Percentiles rank a stretch among this genome's conserved stretches.
Evolutionary conservation across 2,329 filamentous ascomycete genomes (phyloP).

Genomic region (Pseudogymnoascus sp.): DNA sequence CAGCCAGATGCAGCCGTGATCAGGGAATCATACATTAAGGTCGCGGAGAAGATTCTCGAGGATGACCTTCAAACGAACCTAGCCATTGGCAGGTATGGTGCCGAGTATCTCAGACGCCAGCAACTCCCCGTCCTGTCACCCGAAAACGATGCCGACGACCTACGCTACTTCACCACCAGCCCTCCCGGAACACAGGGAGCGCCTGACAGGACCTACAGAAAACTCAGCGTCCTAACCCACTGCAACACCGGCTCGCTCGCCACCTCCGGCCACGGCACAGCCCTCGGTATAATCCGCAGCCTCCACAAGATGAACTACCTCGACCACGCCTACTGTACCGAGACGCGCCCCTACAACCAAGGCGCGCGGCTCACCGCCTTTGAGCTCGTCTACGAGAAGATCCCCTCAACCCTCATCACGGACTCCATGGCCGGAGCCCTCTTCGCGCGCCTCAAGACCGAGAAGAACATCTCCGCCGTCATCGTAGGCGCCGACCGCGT

Average conservation of each 20-base stretch:
- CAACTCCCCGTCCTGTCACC: slow-evolving; percentile 22
- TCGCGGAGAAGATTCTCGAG: slow-evolving; percentile 77
- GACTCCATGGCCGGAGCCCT: slow-evolving; percentile 95
- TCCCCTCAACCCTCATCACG: slow-evolving; percentile 84
- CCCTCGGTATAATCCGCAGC: slow-evolving; percentile 84
- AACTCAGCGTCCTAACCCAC: slow-evolving; percentile 83
- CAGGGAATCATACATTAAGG: slow-evolving; percentile 61
- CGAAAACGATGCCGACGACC: slow-evolving; percentile 18
- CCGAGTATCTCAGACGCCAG: slow-evolving; percentile 60
- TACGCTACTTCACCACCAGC: slow-evolving; percentile 28
- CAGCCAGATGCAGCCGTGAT: slow-evolving; percentile 44
- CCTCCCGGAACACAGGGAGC: slow-evolving; percentile 30
- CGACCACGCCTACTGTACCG: slow-evolving; percentile 85
- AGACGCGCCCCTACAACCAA: slow-evolving; percentile 97
- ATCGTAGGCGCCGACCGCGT: slow-evolving; percentile 94
- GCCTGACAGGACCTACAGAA: slow-evolving; percentile 39
- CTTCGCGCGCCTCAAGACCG: slow-evolving; percentile 53
- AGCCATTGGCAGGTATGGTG: slow-evolving; percentile 73
- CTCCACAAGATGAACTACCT: slow-evolving; percentile 59
- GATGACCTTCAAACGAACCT: slow-evolving; percentile 84
- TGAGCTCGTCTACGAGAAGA: slow-evolving; percentile 88
- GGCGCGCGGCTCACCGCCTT: slow-evolving; percentile 91
- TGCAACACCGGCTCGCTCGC: slow-evolving; percentile 97
- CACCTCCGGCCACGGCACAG: slow-evolving; percentile 95
- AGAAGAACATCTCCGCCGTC: slow-evolving; percentile 69